phyloP scores from a whole-genome alignment of 192 early-diverging fungal species.

The Gamsiella multidivaricata region DNA sequence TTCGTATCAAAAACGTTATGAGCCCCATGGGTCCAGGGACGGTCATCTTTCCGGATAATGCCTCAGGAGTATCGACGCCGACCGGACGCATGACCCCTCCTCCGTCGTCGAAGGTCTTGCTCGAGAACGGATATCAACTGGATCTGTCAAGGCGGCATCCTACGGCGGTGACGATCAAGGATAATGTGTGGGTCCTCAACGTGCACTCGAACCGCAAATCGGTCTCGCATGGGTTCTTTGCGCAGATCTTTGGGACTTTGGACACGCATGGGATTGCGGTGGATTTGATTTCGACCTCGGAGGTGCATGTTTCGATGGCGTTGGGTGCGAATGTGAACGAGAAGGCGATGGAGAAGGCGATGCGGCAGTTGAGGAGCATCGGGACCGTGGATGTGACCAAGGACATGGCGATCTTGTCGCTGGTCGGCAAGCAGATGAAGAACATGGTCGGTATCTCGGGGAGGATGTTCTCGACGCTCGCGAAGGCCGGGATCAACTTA shows the following conservation, averaged over 20 bases:
- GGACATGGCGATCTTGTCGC: constrained; percentile 93
- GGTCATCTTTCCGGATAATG: constrained; percentile 86
- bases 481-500: constrained; percentile 90
- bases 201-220: constrained; percentile 96
- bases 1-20: constrained; percentile 98
- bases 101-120: constrained; percentile 62
- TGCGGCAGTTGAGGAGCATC: constrained; percentile 79
- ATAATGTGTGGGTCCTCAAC: constrained; percentile 92
- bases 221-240: constrained; percentile 95
- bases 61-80: constrained; percentile 59
- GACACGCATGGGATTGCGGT: constrained; percentile 91
- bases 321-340: constrained; percentile 67
- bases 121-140: constrained; percentile 73
- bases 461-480: constrained; percentile 92
- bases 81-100: constrained; percentile 59
- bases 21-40: constrained; percentile 91
- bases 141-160: constrained; percentile 80
- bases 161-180: constrained; percentile 98
- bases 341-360: constrained; percentile 76
- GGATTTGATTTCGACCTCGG: constrained; percentile 91
- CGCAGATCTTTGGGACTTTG: constrained; percentile 90
- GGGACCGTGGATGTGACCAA: constrained; percentile 86
- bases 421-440: constrained; percentile 95
- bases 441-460: constrained; percentile 95
- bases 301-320: constrained; percentile 94